Base-by-base conservation (phyloP, 1,284 basidiomycete genomes). In the Trametes sp. region DNA sequence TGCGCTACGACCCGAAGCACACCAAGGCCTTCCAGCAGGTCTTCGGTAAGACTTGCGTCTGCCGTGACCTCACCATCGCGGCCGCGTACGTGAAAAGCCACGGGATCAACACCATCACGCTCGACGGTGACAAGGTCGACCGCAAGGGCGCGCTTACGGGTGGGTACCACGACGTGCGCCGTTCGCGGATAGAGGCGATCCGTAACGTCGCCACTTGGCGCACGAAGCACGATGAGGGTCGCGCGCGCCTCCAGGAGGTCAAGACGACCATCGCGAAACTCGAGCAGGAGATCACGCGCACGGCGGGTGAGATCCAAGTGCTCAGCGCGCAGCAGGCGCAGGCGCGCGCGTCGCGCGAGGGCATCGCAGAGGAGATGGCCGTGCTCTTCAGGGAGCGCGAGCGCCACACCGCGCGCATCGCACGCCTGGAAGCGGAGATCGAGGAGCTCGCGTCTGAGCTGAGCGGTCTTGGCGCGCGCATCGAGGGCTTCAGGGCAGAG, bases 21-120 rank as follows among this genome's bases (percentile, higher is more conserved):
- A 81, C 84, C 44, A 92, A 93, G 68, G 98, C 98, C 0, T 95
- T 99, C 77, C 89, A 96, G 73, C 97, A 98, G 75, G 95, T 99
- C n/a, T 99, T 99, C 71, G 96, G 96, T 35, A 95, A 95, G 76
- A 98, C 96, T 0, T 95, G 97, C 75, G 93, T 99, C 38, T 98
- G 97, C 74, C 87, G 91, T 35, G 94, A 97, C 73, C 86, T 99
- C 60, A 90, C 91, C 11, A 92, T 96, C 69, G 97, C 96, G 9
- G 93, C 95, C 5, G 93, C 94, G 7, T 99, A 98, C 76, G 95
- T 97, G 52, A 93, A 97, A 73, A 93, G 90, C 70, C 95, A 98
- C 74, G 90, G 90, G 5, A 90, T 99, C 73, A 98, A 98, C 77
- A 96, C 95, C 10, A 98, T 99, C 76, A 99, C 98, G 4, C 85